phyloP scores from a whole-genome alignment of 2,329 filamentous ascomycete genomes.

The Aspergillus phoenicis region DNA sequence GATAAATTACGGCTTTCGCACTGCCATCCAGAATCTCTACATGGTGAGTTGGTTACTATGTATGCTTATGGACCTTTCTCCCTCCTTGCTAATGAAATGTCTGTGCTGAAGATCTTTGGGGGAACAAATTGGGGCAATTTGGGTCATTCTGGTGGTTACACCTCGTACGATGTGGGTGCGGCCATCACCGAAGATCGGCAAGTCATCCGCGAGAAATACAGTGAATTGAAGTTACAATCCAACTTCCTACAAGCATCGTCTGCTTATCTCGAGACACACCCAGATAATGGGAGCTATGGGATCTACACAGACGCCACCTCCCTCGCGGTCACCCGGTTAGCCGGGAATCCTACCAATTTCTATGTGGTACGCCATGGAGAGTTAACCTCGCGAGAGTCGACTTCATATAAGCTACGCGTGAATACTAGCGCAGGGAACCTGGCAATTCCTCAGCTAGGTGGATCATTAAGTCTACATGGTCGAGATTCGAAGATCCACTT shows the following conservation, averaged over 20 bases:
- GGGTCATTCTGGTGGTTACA: conserved; percentile 66
- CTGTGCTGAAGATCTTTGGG: conserved; percentile 59
- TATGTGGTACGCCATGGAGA: conserved; percentile 18
- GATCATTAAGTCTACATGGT: conserved; percentile 5
- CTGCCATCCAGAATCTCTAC: conserved; percentile 70
- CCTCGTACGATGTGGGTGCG: conserved; percentile 61
- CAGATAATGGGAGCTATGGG: conserved; percentile 36
- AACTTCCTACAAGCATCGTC: conserved; percentile 73
- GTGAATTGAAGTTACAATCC: conserved; percentile 72
- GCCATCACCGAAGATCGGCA: conserved; percentile 69
- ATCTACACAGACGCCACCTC: conserved; percentile 3
- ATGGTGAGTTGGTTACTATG: conserved; percentile 53
- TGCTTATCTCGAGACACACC: conserved; percentile 63
- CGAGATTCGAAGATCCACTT: conserved; percentile 32
- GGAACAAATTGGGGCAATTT: conserved; percentile 82
- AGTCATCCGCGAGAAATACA: conserved; percentile 72
- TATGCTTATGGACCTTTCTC: background rate
- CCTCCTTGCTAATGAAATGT: too few relatives aligned
- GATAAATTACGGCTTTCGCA: conserved; percentile 67
- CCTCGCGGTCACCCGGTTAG: background rate
- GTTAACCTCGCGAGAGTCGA: conserved; percentile 13
- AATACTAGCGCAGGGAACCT: conserved; percentile 1
- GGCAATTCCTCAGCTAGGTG: conserved; percentile 1
- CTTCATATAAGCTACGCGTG: background rate
- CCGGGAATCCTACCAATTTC: background rate